Conservation (phyloP, 1,139 yeast species). For the Geotrichum reessii region DNA sequence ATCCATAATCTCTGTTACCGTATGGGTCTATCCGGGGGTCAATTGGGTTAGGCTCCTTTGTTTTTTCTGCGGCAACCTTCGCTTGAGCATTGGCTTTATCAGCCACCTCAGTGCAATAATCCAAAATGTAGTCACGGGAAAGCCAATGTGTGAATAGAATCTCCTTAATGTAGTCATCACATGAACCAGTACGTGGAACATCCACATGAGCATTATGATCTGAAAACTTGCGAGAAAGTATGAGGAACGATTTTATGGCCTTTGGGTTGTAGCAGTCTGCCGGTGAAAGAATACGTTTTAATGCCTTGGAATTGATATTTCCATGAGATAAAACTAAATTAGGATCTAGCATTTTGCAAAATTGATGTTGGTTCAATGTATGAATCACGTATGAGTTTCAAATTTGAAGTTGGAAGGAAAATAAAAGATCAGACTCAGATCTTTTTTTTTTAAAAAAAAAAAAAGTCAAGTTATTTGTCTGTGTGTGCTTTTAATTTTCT, state of each 20-base stretch:
- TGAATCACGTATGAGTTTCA: background rate
- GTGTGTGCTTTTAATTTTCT: too few species aligned
- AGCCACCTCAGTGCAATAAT: conserved; percentile 31
- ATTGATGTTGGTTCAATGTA: background rate
- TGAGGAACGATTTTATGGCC: conserved; percentile 26
- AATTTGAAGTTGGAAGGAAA: background rate
- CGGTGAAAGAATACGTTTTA: conserved; percentile 24
- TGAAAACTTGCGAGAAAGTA: conserved; percentile 27
- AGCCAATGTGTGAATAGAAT: conserved; percentile 34
- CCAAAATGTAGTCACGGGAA: conserved; percentile 30
- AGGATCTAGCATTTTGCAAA: background rate
- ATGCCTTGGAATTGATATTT: conserved; percentile 10
- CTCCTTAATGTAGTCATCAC: conserved; percentile 26
- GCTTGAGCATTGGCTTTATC: conserved; percentile 14
- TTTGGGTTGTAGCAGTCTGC: conserved; percentile 26
- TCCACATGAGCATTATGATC: conserved; percentile 28
- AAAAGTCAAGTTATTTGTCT: too few species aligned
- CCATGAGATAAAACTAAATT: background rate
- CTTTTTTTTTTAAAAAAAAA: background rate
- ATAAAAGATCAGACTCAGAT: background rate
- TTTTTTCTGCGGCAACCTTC: background rate
- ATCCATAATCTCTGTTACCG: conserved; percentile 30
- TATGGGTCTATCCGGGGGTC: conserved; percentile 37
- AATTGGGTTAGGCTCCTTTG: conserved; percentile 16
- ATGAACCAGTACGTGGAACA: conserved; percentile 28